Base-by-base conservation (phyloP, 257 asterid genomes). In the Petrea volubilis region DNA sequence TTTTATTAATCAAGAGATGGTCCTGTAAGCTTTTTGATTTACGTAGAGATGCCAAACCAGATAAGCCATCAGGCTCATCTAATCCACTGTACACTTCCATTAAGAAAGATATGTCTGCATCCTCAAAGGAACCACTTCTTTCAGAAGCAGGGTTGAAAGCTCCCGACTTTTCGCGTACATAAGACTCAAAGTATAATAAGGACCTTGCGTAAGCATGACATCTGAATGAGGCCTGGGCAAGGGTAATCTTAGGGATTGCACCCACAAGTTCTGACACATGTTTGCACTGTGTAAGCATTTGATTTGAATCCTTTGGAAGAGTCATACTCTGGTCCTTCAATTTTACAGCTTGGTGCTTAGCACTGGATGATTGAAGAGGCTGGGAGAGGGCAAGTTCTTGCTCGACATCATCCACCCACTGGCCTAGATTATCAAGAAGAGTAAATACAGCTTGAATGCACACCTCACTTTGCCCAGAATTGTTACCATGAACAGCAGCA, bases 141-240 rank as follows among this genome's bases (percentile, higher is more conserved):
- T 78, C 93, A 80, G 97, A 87, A 63, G 99, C 96, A 59, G 97
- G 97, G 65, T 94, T 94, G 81, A 94, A 89, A 58, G 97, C 88
- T 71, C 99, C 99, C 0, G 96, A 91, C 72, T 84, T 85, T 41
- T 84, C 93, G 69, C 95, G 85, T 80, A 91, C 96, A 57, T 86
- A 85, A 66, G 97, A 91, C 83, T 94, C 99, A 62, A 89, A 91
- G 81, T 94, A 94, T 74, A 89, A 80, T 64, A 91, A 83, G 71
- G 99, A 89, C 82, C 99, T 83, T 34, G 97, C 99, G 78, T 83
- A 91, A 55, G 99, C 99, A 82, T 94, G 99, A 76, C 99, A 94
- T 82, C 93, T 86, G 78, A 90, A 91, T 73, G 99, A 94, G 78
- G 99, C 95, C 82, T 82, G 82, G 72, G 97, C 96, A 76, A 94